phyloP scores from a whole-genome alignment of 1,139 yeast genomes.

The Pichia sp. region DNA sequence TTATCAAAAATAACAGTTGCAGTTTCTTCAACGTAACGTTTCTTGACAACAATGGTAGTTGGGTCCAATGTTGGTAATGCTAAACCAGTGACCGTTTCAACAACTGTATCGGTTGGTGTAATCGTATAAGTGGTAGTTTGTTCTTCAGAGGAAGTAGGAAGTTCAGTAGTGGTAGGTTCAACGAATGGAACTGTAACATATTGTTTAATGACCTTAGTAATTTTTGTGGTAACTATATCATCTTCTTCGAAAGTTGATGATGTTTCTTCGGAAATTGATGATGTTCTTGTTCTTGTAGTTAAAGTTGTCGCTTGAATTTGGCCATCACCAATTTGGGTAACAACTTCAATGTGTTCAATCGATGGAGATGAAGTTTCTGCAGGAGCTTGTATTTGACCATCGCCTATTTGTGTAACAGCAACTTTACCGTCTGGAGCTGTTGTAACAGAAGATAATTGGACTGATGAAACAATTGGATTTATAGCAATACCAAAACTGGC shows the following conservation, averaged over 20 bases:
- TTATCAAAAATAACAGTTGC: constrained; percentile 28
- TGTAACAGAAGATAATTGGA: constrained; percentile 31
- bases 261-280: neutral
- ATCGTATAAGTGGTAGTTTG: constrained; percentile 41
- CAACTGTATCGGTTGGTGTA: constrained; percentile 36
- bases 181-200: constrained; percentile 10
- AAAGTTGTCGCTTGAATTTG: constrained; percentile 49
- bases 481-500: constrained; percentile 67
- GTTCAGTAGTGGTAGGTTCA: constrained; percentile 16
- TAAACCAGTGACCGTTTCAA: constrained; percentile 25
- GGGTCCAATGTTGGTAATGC: constrained; percentile 28
- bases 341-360: constrained; percentile 27
- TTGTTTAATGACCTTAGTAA: constrained; percentile 8
- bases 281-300: neutral
- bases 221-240: constrained; percentile 2
- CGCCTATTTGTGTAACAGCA: constrained; percentile 31
- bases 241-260: neutral
- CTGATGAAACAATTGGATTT: constrained; percentile 40
- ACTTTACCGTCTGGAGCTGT: constrained; percentile 21
- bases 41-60: constrained; percentile 28
- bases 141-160: constrained; percentile 29
- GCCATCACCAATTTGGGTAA: constrained; percentile 54
- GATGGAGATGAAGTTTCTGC: constrained; percentile 15
- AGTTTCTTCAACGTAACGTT: constrained; percentile 23
- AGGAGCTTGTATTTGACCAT: constrained; percentile 35